phyloP scores from a whole-genome alignment of 495 filamentous ascomycete genomes.

The Xylaria palmicola region DNA sequence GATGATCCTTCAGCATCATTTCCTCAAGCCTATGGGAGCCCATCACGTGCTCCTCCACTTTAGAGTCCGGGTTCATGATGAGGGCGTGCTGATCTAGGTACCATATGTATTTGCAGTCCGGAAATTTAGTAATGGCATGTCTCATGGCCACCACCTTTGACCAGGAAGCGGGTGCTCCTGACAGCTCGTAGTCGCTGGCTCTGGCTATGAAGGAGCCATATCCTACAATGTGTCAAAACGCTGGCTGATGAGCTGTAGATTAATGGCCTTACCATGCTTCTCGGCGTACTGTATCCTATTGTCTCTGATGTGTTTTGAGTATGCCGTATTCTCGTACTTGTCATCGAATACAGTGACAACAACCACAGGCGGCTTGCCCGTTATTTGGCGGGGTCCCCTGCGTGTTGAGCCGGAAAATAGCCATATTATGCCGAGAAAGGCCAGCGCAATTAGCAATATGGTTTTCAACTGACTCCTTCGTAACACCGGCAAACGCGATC shows the following conservation, averaged over 20 bases:
- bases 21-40: conserved; percentile 62
- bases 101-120: conserved; percentile 77
- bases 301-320: conserved; percentile 68
- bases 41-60: conserved; percentile 71
- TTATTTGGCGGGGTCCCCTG: conserved; percentile 40
- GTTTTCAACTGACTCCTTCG: conserved; percentile 67
- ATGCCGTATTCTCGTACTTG: conserved; percentile 57
- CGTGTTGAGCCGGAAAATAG: conserved; percentile 50
- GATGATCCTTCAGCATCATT: conserved; percentile 79
- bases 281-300: conserved; percentile 86
- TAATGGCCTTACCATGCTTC: conserved; percentile 71
- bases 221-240: conserved; percentile 50
- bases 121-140: conserved; percentile 79
- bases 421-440: conserved; percentile 60
- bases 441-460: conserved; percentile 56
- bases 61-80: conserved; percentile 78
- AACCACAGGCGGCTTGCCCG: conserved; percentile 78
- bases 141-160: conserved; percentile 78
- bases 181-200: conserved; percentile 71
- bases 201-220: conserved; percentile 84
- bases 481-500: conserved; percentile 58
- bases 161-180: conserved; percentile 68
- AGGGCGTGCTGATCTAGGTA: conserved; percentile 78
- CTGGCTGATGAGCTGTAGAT: background rate
- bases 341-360: conserved; percentile 83